Percentiles rank a stretch among this genome's conserved stretches.
Conservation (phyloP, 2,329 filamentous ascomycete genomes). For the Dothideomycetes sp. region DNA sequence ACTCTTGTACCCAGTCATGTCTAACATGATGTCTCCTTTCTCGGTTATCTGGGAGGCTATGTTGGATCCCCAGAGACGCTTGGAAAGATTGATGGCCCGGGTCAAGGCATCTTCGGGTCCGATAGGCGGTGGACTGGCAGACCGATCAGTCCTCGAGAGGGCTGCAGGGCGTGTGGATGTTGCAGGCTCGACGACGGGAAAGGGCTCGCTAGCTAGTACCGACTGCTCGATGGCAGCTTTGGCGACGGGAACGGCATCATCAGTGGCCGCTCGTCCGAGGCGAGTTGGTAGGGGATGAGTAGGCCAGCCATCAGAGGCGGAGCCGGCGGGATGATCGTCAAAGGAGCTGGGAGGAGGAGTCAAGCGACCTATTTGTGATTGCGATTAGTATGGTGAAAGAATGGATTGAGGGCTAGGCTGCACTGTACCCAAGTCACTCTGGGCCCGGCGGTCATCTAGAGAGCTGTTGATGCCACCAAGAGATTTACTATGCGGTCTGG, state of each 20-base stretch:
- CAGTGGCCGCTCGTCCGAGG: constrained; percentile 41
- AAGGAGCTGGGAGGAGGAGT: constrained; percentile 11
- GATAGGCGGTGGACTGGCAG: constrained; percentile 66
- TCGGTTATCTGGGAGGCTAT: constrained; percentile 91
- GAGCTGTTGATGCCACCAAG: constrained; percentile 3
- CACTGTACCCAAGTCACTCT: constrained; percentile 5
- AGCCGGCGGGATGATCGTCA: constrained; percentile 3
- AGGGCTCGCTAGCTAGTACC: constrained; percentile 17
- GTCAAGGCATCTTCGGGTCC: constrained; percentile 66
- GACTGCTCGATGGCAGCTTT: constrained; percentile 26
- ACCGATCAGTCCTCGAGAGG: constrained; percentile 34
- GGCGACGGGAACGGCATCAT: constrained; percentile 39
- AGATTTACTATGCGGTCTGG: constrained; percentile 5
- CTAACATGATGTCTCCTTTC: constrained; percentile 87
- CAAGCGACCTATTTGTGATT: constrained; percentile 14
- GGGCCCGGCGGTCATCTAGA: constrained; percentile 3
- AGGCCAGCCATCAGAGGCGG: constrained; percentile 7
- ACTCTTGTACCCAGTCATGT: constrained; percentile 95
- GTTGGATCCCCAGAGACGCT: constrained; percentile 78
- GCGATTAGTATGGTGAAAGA: too few species aligned
- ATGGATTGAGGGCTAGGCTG: too few species aligned
- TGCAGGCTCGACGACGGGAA: constrained; percentile 11
- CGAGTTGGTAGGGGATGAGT: constrained; percentile 13
- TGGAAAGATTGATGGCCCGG: constrained; percentile 73
- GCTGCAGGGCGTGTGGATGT: constrained; percentile 11